Evolutionary conservation across 805 yeast species (phyloP).

Genomic region (Kluyveromyces dobzhanskii): DNA sequence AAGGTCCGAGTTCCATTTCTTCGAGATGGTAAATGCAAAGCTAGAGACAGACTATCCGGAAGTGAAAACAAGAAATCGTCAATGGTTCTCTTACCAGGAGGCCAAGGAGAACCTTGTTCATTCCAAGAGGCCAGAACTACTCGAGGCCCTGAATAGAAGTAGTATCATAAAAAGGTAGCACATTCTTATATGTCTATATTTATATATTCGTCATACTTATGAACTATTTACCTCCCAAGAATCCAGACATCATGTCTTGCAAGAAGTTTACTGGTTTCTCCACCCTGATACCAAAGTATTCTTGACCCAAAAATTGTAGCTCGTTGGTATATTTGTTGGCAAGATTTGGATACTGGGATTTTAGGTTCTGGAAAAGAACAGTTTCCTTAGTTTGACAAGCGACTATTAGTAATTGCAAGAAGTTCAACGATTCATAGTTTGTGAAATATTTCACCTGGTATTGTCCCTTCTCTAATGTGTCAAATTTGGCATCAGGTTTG

Average conservation of each 20-base stretch:
- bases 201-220: background rate
- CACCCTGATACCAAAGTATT: slow-evolving; percentile 51
- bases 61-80: slow-evolving; percentile 45
- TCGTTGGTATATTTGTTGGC: slow-evolving; percentile 29
- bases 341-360: slow-evolving; percentile 37
- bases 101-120: slow-evolving; percentile 51
- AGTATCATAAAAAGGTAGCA: slow-evolving; percentile 28
- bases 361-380: slow-evolving; percentile 46
- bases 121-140: slow-evolving; percentile 59
- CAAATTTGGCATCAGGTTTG: slow-evolving; percentile 14
- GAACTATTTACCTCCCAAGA: slow-evolving; percentile 36
- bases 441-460: slow-evolving; percentile 33
- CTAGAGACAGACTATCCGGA: slow-evolving; percentile 75
- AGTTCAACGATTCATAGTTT: slow-evolving; percentile 45
- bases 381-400: slow-evolving; percentile 48
- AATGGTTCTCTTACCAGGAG: slow-evolving; percentile 67
- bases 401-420: slow-evolving; percentile 55
- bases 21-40: slow-evolving; percentile 56
- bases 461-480: slow-evolving; percentile 22
- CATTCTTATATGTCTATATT: too few relatives aligned
- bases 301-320: slow-evolving; percentile 49
- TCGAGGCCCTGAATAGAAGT: slow-evolving; percentile 54
- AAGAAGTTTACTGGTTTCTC: slow-evolving; percentile 48
- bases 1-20: slow-evolving; percentile 81
- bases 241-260: slow-evolving; percentile 70